Base-by-base conservation (phyloP, 352 stramenopile species). In the Pythium folliculosum region DNA sequence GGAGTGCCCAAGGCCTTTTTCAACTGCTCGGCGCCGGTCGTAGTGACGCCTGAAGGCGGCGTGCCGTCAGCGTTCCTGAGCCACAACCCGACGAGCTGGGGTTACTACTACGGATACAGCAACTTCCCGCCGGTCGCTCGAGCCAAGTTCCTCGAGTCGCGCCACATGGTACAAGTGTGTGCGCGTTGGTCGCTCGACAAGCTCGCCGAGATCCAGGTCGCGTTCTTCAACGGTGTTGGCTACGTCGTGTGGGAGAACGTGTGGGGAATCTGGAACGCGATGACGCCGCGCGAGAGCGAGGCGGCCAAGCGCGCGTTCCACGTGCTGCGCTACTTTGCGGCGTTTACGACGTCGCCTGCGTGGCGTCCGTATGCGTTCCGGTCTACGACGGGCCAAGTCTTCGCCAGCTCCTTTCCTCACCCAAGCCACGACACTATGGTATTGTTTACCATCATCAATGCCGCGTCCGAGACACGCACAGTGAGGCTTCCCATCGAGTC, bases 201-300 rank as follows among this genome's bases (percentile, higher is more conserved):
- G 25, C 69, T 77, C 10, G 56, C 73, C 0, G 88, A 94, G 38
- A 27, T 96, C 13, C 80, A 93, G 22, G 77, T 67, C 3, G 77
- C 89, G 19, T 92, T 93, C 60, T 96, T 95, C 63, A 96, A 96
- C 64, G 87, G 86, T 12, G 81, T 78, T n/a, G 87, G 89, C 5
- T 95, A 94, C 67, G 89, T 94, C 22, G 69, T 92, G 6, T 96
- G 89, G 89, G 89, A 96, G 51, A 96, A 96, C 62, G 85, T 96
- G 19, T 96, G 89, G 89, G 86, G 89, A 17, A 94, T 94, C 32
- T 95, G 82, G 84, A 95, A 93, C 51, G 77, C 72, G 12, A 89
- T 94, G 73, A 94, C 87, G 0, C 67, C 76, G 49, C 83, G 84
- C 10, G 87, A 96, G 72, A 78, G 77, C 64, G 78, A 90, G 63